Base-by-base conservation (phyloP, 73 alveolate genomes). In the Durusdinium trenchii region DNA sequence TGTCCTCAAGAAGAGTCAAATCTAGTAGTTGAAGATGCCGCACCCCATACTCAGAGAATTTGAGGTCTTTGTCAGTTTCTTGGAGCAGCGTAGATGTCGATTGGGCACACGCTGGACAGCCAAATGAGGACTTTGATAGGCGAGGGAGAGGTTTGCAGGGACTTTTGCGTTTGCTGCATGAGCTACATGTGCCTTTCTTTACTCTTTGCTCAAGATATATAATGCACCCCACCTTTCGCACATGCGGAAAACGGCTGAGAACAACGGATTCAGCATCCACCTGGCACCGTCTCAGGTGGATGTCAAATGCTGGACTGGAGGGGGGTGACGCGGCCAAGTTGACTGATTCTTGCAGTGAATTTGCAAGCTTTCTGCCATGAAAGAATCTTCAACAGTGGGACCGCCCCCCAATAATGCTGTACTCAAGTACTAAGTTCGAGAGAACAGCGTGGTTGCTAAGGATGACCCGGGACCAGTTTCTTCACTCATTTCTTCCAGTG, bases 41-140 rank as follows among this genome's bases (percentile, higher is more conserved):
- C 26, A 38, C 43, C 26, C 0, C 48, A 30, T 35, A 14, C 28
- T 50, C 51, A 28, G 38, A 18, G 57, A 18, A 48, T 50, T 20
- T 40, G 28, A 86, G 95, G 95, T 28, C 83, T 60, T 42, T 86
- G 83, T 86, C 95, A 45, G 83, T 86, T 32, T n/a, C 95, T 28
- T 54, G 62, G 78, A 61, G 48, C 64, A 57, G 62, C 62, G 48
- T 40, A 62, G 95, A 86, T n/a, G 95, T 64, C 83, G 95, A 43
- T 86, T 86, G 82, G 83, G 46, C 82, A 57, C 47, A 45, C 60
- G 82, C 82, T 43, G 82, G 57, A 30, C 61, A 42, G 46, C 95
- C 95, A 60, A 83, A 60, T 30, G 83, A 57, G 79, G 79, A 85
- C 79, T 85, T 85, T 54, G 51, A 52, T 10, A 85, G 95, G 95